A percentile compares a stretch with the other conserved stretches of the same genome.
Conservation (phyloP, 768 basidiomycete genomes). For the Mycena alexandri region DNA sequence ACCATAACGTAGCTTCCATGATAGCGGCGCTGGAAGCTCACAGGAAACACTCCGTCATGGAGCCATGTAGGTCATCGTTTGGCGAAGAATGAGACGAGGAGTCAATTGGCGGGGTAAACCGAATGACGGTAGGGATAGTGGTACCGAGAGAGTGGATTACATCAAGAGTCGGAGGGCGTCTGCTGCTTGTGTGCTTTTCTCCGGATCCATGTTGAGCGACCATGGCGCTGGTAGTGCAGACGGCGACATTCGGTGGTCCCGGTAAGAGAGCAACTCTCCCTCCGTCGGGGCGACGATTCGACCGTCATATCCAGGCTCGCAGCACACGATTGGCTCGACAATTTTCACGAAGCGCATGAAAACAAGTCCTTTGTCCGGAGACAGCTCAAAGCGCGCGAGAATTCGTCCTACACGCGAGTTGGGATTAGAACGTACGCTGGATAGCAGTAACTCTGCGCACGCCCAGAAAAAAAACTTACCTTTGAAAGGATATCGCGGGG, state of each 20-base stretch:
- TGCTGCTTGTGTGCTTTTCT: not conserved
- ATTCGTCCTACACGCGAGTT: constrained; percentile 5
- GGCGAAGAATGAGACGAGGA: no score
- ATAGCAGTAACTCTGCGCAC: not conserved
- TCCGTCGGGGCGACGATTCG: constrained; percentile 3
- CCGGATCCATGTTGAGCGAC: not conserved
- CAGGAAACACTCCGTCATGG: not conserved
- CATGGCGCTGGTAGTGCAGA: not conserved
- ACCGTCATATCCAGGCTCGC: not conserved
- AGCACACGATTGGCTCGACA: constrained; percentile 1
- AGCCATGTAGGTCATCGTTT: no score
- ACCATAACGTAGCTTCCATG: no score
- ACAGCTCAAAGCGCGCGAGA: constrained; percentile 27
- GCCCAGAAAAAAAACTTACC: no score
- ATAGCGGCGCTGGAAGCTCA: not conserved
- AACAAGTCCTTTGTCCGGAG: not conserved
- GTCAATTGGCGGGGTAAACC: no score
- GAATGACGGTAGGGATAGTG: no score
- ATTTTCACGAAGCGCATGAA: constrained; percentile 23
- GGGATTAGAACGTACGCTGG: not conserved
- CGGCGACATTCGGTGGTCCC: not conserved
- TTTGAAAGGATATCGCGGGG: constrained; percentile 17
- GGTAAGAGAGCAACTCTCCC: not conserved
- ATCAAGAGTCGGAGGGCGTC: constrained; percentile 9
- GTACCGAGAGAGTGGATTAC: not conserved